Percentiles rank a stretch among this genome's conserved stretches.
phyloP scores from a whole-genome alignment of 805 yeast genomes.

The Teunomyces kruisii region DNA sequence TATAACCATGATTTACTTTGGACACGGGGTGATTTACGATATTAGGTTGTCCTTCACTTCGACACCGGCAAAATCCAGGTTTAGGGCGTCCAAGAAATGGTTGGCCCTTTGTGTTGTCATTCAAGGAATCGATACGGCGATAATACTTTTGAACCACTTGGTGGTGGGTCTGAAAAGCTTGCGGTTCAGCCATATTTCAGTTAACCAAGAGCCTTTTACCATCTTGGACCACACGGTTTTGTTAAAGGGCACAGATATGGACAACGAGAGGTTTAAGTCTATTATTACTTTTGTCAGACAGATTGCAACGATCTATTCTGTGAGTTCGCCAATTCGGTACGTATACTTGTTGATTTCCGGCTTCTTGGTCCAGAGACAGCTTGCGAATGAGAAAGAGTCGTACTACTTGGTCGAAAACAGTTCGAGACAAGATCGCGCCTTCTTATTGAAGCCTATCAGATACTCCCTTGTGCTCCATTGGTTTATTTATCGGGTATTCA shows the following conservation, averaged over 20 bases:
- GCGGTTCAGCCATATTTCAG: not conserved
- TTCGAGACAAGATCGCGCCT: slow-evolving; percentile 2
- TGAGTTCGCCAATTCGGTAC: not conserved
- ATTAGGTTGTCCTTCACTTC: not conserved
- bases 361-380: not conserved
- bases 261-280: no score
- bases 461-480: slow-evolving; percentile 9
- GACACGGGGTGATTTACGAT: slow-evolving; percentile 7
- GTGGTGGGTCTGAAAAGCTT: slow-evolving; percentile 1
- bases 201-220: slow-evolving; percentile 5
- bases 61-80: not conserved
- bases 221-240: slow-evolving; percentile 2
- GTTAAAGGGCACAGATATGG: not conserved
- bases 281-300: no score
- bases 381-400: not conserved
- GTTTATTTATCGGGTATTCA: slow-evolving; percentile 8
- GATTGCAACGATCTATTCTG: no score
- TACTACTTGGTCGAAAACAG: slow-evolving; percentile 1
- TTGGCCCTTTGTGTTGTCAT: not conserved
- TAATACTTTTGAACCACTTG: slow-evolving; percentile 3
- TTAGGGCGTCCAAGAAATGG: not conserved
- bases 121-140: slow-evolving; percentile 1
- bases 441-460: slow-evolving; percentile 3
- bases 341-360: not conserved
- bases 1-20: not conserved